Evolutionary conservation across 1,284 basidiomycete species (phyloP), one percentile per base, ranked within the genome.

Genomic region (Inonotus obliquus): DNA sequence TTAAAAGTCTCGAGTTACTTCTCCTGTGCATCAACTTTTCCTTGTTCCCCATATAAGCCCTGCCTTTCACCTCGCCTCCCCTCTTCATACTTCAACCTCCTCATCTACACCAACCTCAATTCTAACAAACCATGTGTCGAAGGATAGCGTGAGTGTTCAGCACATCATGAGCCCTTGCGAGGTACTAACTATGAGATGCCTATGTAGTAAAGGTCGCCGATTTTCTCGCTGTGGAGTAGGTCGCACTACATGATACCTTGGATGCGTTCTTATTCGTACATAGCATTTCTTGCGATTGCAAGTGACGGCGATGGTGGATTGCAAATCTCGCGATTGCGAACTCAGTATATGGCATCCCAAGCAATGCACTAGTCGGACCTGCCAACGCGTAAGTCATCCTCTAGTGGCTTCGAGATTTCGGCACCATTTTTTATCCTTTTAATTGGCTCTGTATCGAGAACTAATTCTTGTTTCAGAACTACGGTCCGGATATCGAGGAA

Each of bases 281-380:
- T 66, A 89, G 87, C 86, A 89, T 70, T 89, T 89, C 70, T 86
- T 89, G 72, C 80, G 87, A 60, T 86, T 88, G 66, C 71, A 84
- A 45, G 79, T 89, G 63, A 75, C 82, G 51, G 87, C 85, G 56
- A 85, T 89, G 72, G 75, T 85, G 72, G 86, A 89, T 69, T 89
- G 86, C 74, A 81, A 77, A 70, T 83, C 80, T 25, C 67, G 69
- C 37, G 78, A 74, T 47, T 90, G 87, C 73, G 82, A 86, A 71
- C 77, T 79, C 67, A 89, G 87, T 68, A 79, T 80, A 61, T 75
- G 76, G 66, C 87, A 90, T 69, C 78, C 81, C 11, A 79, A 72
- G 62, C 69, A 69, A 41, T 90, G 87, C 70, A 78, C 76, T 60
- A 75, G 79, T 19, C 73, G 71, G 2, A 72, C 68, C 9, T 89